Evolutionary conservation across 495 filamentous ascomycete species (phyloP), one percentile per base, ranked within the genome.

Genomic region (Neurospora sp.): DNA sequence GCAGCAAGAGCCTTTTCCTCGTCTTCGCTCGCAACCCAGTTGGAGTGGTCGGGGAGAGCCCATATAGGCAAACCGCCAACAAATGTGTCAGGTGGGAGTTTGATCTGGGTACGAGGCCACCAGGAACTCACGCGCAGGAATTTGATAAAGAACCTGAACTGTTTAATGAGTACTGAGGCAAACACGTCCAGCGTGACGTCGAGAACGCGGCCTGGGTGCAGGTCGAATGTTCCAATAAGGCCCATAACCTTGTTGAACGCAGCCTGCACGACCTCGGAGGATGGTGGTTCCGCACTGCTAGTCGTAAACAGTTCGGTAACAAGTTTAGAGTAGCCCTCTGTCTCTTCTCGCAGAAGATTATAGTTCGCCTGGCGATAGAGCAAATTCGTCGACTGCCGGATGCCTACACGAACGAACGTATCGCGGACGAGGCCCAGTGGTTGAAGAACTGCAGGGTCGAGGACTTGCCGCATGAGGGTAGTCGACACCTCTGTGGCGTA

Each of bases 321-420:
- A 4, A 90, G 75, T 73, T 91, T 90, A 11, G 89, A 87, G 78
- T 94, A 99, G 39, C 96, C 96, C 81, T 99, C 96, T 0, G 93
- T 92, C 81, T 99, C 96, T 84, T 99, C 96, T 39, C 96, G 89
- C 20, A 99, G 84, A 3, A 99, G 85, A 77, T 99, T 99, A 84
- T 97, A 97, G 79, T 96, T 98, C 1, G 94, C 92, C 79, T 98
- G 96, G 66, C 94, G 91, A 78, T 99, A 99, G 3, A 98, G 88
- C 20, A 95, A 82, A 77, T 96, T 94, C 9, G 96, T 99, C 71
- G 93, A 90, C 75, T 96, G 93, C 71, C 94, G 90, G 74, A 97
- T 92, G 4, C 90, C 91, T 78, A 94, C 89, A 69, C 90, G 89
- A n/a, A 87, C 84, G 78, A 98, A 99, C 0, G 90, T 92, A 5